Evolutionary conservation across 1,284 basidiomycete genomes (phyloP).

Genomic region (Flammula alnicola): DNA sequence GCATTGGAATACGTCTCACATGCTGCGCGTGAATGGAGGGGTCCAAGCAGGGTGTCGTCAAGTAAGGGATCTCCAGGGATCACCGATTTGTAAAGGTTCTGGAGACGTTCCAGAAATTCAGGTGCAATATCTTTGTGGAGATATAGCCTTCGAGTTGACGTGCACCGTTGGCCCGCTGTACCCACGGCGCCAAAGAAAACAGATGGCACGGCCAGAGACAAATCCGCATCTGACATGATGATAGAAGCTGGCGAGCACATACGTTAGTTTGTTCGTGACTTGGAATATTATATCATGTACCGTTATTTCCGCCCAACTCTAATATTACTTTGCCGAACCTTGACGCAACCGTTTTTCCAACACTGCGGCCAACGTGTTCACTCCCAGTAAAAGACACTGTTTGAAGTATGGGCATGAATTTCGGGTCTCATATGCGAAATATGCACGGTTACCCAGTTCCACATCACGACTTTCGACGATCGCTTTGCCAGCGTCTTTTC

Average conservation of each 20-base stretch:
- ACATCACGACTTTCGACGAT: slow-evolving; percentile 77
- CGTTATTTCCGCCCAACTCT: slow-evolving; percentile 96
- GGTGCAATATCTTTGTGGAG: slow-evolving; percentile 82
- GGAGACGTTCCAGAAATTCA: slow-evolving; percentile 76
- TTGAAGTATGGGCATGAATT: slow-evolving; percentile 16
- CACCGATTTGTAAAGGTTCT: slow-evolving; percentile 72
- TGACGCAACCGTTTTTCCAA: slow-evolving; percentile 81
- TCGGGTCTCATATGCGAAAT: slow-evolving; percentile 1
- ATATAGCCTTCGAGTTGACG: slow-evolving; percentile 89
- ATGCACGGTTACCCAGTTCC: slow-evolving; percentile 63
- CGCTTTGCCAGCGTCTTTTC: slow-evolving; percentile 78
- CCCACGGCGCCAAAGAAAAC: slow-evolving; percentile 95
- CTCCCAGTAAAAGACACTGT: slow-evolving; percentile 93
- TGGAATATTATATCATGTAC: slow-evolving; percentile 40
- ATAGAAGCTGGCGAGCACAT: slow-evolving; percentile 68
- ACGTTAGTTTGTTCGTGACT: slow-evolving; percentile 16
- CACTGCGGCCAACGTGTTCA: slow-evolving; percentile 83
- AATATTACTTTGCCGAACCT: slow-evolving; percentile 86
- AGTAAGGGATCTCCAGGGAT: slow-evolving; percentile 85
- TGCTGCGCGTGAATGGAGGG: slow-evolving; percentile 76
- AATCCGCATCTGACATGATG: slow-evolving; percentile 92
- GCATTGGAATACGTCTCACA: slow-evolving; percentile 71
- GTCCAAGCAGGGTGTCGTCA: slow-evolving; percentile 79
- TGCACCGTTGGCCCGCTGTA: slow-evolving; percentile 95
- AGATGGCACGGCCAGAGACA: slow-evolving; percentile 85